phyloP scores from a whole-genome alignment of 805 yeast genomes.

The Ogataea philodendri region DNA sequence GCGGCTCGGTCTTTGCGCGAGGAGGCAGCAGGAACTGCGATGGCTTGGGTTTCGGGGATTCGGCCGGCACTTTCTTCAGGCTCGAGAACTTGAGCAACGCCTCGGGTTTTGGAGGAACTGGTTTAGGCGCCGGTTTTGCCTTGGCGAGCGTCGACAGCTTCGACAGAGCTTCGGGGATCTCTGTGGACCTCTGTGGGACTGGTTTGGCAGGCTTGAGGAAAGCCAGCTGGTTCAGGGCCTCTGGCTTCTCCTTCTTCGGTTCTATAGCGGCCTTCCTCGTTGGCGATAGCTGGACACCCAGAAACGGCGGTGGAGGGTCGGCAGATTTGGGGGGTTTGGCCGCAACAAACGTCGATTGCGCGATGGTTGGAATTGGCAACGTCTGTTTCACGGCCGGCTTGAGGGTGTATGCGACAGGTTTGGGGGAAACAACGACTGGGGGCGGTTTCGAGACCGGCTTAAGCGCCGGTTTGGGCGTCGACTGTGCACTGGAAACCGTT shows the following conservation, averaged over 20 bases:
- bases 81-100: constrained; percentile 19
- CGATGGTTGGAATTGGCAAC: too few relatives aligned
- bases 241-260: constrained; percentile 13
- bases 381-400: too few relatives aligned
- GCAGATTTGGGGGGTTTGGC: constrained; percentile 1
- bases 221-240: constrained; percentile 15
- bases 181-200: constrained; percentile 4
- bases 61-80: constrained; percentile 11
- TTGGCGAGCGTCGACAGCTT: constrained; percentile 20
- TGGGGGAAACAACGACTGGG: too few relatives aligned
- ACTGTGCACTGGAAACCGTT: background rate
- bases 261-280: constrained; percentile 9
- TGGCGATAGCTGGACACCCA: constrained; percentile 14
- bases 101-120: constrained; percentile 28
- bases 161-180: constrained; percentile 31
- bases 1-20: constrained; percentile 11
- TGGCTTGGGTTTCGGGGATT: constrained; percentile 1
- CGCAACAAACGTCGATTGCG: background rate
- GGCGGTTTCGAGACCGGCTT: too few relatives aligned
- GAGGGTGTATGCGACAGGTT: too few relatives aligned
- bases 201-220: constrained; percentile 22
- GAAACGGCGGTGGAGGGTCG: constrained; percentile 3
- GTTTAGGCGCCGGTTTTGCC: constrained; percentile 19
- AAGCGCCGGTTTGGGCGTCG: background rate
- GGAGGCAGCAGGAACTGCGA: background rate